Base-by-base conservation (phyloP, 2,329 filamentous ascomycete genomes). In the Colletotrichum lindemuthianum region DNA sequence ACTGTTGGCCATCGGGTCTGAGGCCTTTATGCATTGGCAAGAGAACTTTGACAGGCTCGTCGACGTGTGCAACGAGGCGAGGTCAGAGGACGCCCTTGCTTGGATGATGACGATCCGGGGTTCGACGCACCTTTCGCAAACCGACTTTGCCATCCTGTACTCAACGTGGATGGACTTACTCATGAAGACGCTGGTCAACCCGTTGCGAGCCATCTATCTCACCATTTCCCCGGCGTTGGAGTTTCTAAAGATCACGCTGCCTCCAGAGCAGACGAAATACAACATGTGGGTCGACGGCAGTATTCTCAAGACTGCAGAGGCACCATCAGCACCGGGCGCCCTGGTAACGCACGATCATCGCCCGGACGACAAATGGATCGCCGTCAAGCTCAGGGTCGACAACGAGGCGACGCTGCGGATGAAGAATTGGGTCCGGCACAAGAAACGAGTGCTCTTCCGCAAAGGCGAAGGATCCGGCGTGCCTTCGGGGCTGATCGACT, bases 11-110 rank as follows among this genome's bases (percentile, higher is more conserved):
- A 87, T 91, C 71, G 89, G 89, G 52, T 86, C 83, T 6, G 89
- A 91, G 73, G 88, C 87, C 0, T 91, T 91, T 76, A 90, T 90
- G 80, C 88, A 90, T 74, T 91, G 88, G 88, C 81, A 84, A 24
- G 79, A 82, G 2, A 91, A 90, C 66, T 89, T 89, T 70, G 76
- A 86, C 44, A 80, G 84, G 40, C 81, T 90, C 9, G 79, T 84
- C 66, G 77, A 79, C 0, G 77, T 91, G 13, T 85, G 87, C 72
- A 76, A 82, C 32, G 87, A 91, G 74, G 84, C 80, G 4, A 80
- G 77, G 43, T 78, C 79, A 9, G 77, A 81, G 8, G 80, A 80
- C 10, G 75, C 75, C 2, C 74, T 78, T 2, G 80, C 78, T 49
- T 86, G 83, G 82, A 81, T 85, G 74, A 74, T 84, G 71, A 81